Base-by-base conservation (phyloP, 2,329 filamentous ascomycete species). In the Fusarium sp. region DNA sequence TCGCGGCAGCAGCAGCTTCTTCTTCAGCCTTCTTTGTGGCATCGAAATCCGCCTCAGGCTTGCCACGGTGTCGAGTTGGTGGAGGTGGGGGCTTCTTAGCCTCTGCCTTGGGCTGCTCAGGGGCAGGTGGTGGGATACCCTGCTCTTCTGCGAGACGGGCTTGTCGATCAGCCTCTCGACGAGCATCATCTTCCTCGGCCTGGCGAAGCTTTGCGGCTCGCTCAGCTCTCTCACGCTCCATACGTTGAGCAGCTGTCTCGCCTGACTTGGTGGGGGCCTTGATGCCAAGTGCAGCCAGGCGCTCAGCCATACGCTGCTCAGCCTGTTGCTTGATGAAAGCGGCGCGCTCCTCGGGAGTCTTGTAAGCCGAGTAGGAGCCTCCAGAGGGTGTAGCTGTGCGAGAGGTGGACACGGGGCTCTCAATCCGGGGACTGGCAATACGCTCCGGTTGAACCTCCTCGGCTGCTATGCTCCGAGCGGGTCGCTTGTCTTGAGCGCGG, bases 301-400 rank as follows among this genome's bases (percentile, higher is more conserved):
- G 92, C 82, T 98, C 96, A 38, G 96, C 96, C 93, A 99, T 98
- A 68, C 96, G 94, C 80, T 96, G 94, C 81, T 98, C 95, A 10
- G 96, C 97, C 81, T 98, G 96, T 81, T 98, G 95, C 81, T 97
- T 97, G 80, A 98, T 98, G 79, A 97, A 98, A 6, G 96, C 95
- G 38, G 97, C 95, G 64, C 96, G 91, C 79, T 99, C 96, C 82
- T 98, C 95, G 1, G 95, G 93, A 0, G 95, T 98, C 83, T 93
- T 94, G 81, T 96, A 97, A 6, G 94, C 90, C 3, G 94, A 89
- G 80, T 97, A 97, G 1, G 93, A 92, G 3, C 91, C 90, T 33
- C 90, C 88, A 22, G 88, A 83, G 22, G 82, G 78, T 6, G 81
- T 82, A n/a, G 80, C 78, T 31, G 89, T 87, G 29, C 89, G 88